Conservation (phyloP, 345 rosid species). For the Fremontodendron californicum region DNA sequence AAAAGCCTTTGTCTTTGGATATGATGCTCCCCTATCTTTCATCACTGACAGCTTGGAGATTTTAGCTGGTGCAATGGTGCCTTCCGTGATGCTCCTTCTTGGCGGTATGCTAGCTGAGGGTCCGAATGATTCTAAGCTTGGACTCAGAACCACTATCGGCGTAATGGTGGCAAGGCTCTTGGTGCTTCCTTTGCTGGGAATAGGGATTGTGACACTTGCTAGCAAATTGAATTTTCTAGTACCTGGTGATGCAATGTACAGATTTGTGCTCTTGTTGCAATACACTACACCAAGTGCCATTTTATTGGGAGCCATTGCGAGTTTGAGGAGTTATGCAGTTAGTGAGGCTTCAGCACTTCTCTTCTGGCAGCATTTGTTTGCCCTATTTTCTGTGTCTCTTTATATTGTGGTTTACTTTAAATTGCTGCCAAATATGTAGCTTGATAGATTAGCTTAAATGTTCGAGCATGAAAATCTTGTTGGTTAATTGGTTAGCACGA, state of each 20-base stretch:
- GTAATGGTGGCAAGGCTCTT: conserved; percentile 71
- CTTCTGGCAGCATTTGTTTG: conserved; percentile 89
- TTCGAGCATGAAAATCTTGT: conserved; percentile 8
- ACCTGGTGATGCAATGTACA: conserved; percentile 61
- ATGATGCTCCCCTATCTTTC: conserved; percentile 79
- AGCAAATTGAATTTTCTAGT: conserved; percentile 53
- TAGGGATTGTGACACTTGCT: conserved; percentile 61
- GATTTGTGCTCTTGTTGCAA: conserved; percentile 77
- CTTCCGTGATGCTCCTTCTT: conserved; percentile 94
- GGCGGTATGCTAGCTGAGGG: conserved; percentile 97
- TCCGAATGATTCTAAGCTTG: conserved; percentile 77
- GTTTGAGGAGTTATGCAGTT: conserved; percentile 85
- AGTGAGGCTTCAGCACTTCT: conserved; percentile 83
- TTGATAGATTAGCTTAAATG: conserved; percentile 13
- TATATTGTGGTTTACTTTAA: conserved; percentile 69
- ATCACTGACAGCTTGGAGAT: conserved; percentile 82
- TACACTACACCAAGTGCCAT: conserved; percentile 94
- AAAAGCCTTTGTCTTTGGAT: conserved; percentile 61
- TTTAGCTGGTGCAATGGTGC: conserved; percentile 84
- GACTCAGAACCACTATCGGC: conserved; percentile 72
- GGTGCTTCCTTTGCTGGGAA: conserved; percentile 77
- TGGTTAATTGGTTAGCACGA: background rate
- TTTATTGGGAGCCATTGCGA: conserved; percentile 83
- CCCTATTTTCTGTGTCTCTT: conserved; percentile 70
- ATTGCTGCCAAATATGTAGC: conserved; percentile 31